A percentile compares a stretch with the other conserved stretches of the same genome.
Conservation (phyloP, 306 rosid species). For the Cicer arietinum region DNA sequence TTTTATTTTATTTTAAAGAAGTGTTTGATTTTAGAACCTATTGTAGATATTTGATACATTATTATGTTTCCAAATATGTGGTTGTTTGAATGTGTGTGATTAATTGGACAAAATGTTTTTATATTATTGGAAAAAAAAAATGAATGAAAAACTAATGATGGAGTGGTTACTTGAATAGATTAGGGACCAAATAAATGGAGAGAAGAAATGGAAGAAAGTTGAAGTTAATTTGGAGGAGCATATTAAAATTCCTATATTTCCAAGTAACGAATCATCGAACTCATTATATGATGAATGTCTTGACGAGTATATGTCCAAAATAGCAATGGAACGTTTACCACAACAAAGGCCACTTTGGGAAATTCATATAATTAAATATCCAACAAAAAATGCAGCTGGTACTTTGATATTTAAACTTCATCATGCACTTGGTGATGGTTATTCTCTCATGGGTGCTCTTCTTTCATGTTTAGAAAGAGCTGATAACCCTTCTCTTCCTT, state of each 20-base stretch:
- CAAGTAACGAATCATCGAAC: conserved; percentile 30
- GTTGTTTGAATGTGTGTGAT: background rate
- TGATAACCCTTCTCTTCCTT: conserved; percentile 57
- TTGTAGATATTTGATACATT: too few species aligned
- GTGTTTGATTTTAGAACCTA: too few species aligned
- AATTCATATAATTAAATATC: conserved; percentile 56
- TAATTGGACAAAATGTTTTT: background rate
- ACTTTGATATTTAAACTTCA: conserved; percentile 57
- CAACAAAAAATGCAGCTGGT: conserved; percentile 53
- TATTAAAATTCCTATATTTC: conserved; percentile 43
- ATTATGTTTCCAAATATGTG: background rate
- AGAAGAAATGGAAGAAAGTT: conserved; percentile 59
- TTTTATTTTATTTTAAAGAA: too few species aligned
- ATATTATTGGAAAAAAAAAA: background rate
- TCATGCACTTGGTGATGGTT: conserved; percentile 73
- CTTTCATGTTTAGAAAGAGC: conserved; percentile 60
- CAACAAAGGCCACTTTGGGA: conserved; percentile 62
- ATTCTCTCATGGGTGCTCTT: conserved; percentile 64
- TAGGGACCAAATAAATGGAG: conserved; percentile 36
- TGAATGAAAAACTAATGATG: conserved; percentile 1
- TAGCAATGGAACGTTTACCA: conserved; percentile 46
- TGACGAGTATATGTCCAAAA: conserved; percentile 53
- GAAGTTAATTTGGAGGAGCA: conserved; percentile 60
- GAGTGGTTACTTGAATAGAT: conserved; percentile 37
- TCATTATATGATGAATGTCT: conserved; percentile 47